A percentile compares a stretch with the other conserved stretches of the same genome.
These are phyloP conservation scores for Colletotrichum neosansevieriae DNA, from an alignment of 2,329 filamentous ascomycete genomes.

Conservation along the genomic window DNA sequence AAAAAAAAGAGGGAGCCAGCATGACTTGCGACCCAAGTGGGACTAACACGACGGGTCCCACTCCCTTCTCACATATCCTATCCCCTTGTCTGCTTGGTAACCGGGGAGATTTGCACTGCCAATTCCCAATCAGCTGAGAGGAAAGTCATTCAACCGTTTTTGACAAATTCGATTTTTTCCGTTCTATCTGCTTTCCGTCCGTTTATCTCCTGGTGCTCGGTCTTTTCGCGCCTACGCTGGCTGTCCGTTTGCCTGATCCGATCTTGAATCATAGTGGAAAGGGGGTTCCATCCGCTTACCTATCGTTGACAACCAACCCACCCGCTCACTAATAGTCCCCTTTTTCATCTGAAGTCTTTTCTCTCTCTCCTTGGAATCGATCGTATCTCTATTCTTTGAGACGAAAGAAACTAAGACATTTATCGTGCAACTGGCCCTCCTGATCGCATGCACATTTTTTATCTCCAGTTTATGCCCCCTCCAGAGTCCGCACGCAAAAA, in stretches of 20 bases:
- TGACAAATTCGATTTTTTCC: constrained; percentile 26
- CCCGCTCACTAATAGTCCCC: constrained; percentile 24
- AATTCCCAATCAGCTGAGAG: constrained; percentile 33
- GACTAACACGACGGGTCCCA: constrained; percentile 8
- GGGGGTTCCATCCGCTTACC: constrained; percentile 18
- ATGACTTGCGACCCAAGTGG: constrained; percentile 36
- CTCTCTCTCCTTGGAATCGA: background rate
- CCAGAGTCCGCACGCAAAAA: constrained; percentile 3
- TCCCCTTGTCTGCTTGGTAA: constrained; percentile 29
- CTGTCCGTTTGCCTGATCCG: constrained; percentile 2
- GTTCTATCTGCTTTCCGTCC: background rate
- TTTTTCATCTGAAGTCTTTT: constrained; percentile 12
- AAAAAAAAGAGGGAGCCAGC: constrained; percentile 6
- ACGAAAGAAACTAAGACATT: constrained; percentile 1
- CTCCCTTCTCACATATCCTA: constrained; percentile 3
- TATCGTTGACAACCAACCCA: constrained; percentile 12
- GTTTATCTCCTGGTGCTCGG: constrained; percentile 14
- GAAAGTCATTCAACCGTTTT: constrained; percentile 28
- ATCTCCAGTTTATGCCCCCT: constrained; percentile 36
- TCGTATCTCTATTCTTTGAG: background rate
- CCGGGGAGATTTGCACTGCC: constrained; percentile 30
- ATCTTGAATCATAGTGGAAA: background rate
- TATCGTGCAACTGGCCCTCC: background rate
- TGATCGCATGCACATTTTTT: background rate
- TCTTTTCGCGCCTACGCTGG: constrained; percentile 7